A percentile compares a stretch with the other conserved stretches of the same genome.
phyloP scores from a whole-genome alignment of 352 stramenopile genomes.

The Phytopythium helicoides region DNA sequence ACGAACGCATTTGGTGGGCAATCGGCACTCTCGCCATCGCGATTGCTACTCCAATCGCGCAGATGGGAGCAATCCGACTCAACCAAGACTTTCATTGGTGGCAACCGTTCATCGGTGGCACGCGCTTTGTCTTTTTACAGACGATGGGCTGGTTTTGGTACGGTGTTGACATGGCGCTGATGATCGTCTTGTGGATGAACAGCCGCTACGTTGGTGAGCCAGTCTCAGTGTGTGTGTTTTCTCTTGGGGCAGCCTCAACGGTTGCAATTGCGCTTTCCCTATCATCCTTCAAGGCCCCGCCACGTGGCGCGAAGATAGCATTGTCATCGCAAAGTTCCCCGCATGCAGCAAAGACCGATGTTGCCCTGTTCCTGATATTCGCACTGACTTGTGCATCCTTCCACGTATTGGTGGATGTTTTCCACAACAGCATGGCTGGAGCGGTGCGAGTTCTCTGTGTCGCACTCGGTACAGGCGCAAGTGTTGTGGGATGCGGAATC shows the following conservation, averaged over 20 bases:
- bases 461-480: constrained; percentile 23
- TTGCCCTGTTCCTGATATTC: constrained; percentile 39
- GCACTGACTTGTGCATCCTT: constrained; percentile 32
- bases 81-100: constrained; percentile 31
- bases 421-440: constrained; percentile 18
- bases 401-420: constrained; percentile 36
- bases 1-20: constrained; percentile 41
- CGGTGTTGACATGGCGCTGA: constrained; percentile 34
- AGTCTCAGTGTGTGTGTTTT: constrained; percentile 21
- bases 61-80: constrained; percentile 35
- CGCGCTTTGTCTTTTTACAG: constrained; percentile 60
- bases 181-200: constrained; percentile 45
- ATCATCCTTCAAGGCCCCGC: constrained; percentile 23
- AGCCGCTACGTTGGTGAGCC: constrained; percentile 20
- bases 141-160: constrained; percentile 63
- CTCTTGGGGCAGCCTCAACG: constrained; percentile 29
- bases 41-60: constrained; percentile 32
- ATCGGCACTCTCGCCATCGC: constrained; percentile 30
- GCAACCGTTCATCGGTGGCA: constrained; percentile 55
- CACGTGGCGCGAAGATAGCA: too few relatives aligned
- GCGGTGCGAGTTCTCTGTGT: constrained; percentile 13
- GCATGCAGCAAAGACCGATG: constrained; percentile 18
- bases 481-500: constrained; percentile 25
- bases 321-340: too few relatives aligned
- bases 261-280: constrained; percentile 32